These are phyloP conservation scores for Xanthoconium purpureum DNA, from an alignment of 768 basidiomycete genomes.

Conservation along the genomic window DNA sequence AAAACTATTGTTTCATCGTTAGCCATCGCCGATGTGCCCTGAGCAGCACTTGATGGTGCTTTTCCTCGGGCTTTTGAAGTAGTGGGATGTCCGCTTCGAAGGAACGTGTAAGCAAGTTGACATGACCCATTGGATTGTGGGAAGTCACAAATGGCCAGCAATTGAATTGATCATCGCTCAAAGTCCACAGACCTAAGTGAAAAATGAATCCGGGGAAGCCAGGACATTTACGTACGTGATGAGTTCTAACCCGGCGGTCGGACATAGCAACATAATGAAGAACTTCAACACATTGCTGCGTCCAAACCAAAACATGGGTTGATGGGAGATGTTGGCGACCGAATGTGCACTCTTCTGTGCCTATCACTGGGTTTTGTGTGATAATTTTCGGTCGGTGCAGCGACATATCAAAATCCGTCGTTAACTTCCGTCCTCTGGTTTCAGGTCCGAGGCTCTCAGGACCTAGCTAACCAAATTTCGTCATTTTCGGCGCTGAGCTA, in stretches of 20 bases:
- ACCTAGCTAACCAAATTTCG: constrained; percentile 2
- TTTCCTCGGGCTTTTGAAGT: neutral
- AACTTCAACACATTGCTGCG: neutral
- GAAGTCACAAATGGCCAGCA: neutral
- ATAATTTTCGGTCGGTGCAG: neutral
- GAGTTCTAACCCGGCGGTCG: constrained; percentile 1
- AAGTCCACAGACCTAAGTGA: neutral
- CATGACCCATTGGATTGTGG: neutral
- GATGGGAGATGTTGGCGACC: neutral
- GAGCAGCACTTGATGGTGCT: neutral
- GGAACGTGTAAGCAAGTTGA: neutral
- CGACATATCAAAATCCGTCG: neutral
- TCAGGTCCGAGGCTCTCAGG: constrained; percentile 9
- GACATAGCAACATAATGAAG: neutral
- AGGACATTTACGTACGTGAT: constrained; percentile 7
- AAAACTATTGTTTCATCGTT: neutral
- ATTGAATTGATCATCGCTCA: neutral
- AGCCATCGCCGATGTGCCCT: neutral
- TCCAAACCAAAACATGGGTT: neutral
- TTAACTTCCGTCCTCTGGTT: neutral
- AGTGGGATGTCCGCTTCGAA: neutral
- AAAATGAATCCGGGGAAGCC: constrained; percentile 10
- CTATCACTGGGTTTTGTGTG: neutral
- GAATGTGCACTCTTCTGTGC: neutral
- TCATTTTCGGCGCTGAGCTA: constrained; percentile 4